A percentile compares a stretch with the other conserved stretches of the same genome.
Evolutionary conservation across 176 grass and related monocot genomes (phyloP).

Genomic region (Panicum miliaceum): DNA sequence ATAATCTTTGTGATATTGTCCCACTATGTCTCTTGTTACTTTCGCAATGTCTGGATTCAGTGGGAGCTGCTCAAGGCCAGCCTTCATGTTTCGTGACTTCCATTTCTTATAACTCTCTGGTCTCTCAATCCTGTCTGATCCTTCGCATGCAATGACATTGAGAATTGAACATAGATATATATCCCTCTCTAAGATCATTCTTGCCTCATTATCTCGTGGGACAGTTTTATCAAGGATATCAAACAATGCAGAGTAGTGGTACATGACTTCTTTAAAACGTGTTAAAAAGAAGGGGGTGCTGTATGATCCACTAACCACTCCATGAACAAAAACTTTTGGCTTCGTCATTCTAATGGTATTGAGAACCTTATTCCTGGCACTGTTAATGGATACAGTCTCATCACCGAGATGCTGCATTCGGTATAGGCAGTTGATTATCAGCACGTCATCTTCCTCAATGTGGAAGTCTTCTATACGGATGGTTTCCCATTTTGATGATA

Average conservation of each 20-base stretch:
- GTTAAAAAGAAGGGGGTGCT: constrained; percentile 43
- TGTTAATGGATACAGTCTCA: constrained; percentile 47
- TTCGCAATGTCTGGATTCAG: constrained; percentile 30
- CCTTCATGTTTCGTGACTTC: constrained; percentile 30
- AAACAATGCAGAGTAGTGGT: constrained; percentile 43
- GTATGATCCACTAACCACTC: constrained; percentile 43
- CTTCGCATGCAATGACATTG: constrained; percentile 53
- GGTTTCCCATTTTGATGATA: constrained; percentile 65
- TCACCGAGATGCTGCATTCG: constrained; percentile 46
- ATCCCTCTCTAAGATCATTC: constrained; percentile 39
- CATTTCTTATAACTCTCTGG: constrained; percentile 46
- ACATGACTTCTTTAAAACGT: constrained; percentile 51
- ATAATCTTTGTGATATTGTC: constrained; percentile 42
- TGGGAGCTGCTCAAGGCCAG: constrained; percentile 39
- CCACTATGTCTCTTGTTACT: constrained; percentile 20
- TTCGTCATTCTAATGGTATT: constrained; percentile 43
- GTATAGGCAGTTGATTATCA: constrained; percentile 39
- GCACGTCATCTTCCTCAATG: constrained; percentile 38
- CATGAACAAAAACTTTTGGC: constrained; percentile 39
- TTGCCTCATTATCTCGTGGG: constrained; percentile 38
- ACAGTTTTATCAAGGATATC: constrained; percentile 37
- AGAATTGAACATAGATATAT: not conserved
- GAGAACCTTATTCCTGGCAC: constrained; percentile 37
- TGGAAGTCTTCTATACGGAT: constrained; percentile 41
- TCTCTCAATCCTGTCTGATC: constrained; percentile 43